phyloP scores from a whole-genome alignment of 768 basidiomycete genomes.

The Naganishia friedmannii region DNA sequence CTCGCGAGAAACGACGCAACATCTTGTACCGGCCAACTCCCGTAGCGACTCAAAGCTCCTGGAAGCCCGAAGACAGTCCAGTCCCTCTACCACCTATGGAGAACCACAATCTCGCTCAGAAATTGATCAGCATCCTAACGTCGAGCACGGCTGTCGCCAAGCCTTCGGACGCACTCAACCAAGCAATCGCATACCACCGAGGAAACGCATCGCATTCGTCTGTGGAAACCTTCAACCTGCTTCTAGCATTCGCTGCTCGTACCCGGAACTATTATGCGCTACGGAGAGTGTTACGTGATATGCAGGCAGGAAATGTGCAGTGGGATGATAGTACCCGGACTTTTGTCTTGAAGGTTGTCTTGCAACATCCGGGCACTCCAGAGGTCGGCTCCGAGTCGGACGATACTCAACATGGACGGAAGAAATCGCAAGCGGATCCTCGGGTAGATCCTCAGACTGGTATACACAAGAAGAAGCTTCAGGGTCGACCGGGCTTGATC shows the following conservation, averaged over 20 bases:
- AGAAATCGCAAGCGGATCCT: neutral
- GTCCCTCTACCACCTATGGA: neutral
- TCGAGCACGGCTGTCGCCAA: slow-evolving; percentile 4
- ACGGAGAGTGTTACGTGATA: neutral
- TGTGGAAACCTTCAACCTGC: slow-evolving; percentile 3
- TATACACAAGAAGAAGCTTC: neutral
- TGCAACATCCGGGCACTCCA: neutral
- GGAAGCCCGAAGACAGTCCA: neutral
- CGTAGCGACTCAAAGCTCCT: neutral
- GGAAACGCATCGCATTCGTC: slow-evolving; percentile 5
- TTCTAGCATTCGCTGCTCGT: slow-evolving; percentile 6
- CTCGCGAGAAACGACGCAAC: neutral
- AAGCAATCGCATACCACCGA: slow-evolving; percentile 16
- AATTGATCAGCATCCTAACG: neutral
- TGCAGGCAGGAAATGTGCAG: slow-evolving; percentile 6
- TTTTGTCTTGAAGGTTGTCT: slow-evolving; percentile 7
- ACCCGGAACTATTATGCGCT: slow-evolving; percentile 8
- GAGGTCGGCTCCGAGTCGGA: neutral
- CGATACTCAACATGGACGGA: neutral
- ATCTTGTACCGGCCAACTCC: neutral
- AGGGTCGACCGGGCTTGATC: neutral
- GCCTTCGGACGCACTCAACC: slow-evolving; percentile 4
- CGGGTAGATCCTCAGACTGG: neutral
- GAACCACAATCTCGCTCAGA: neutral
- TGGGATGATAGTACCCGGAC: slow-evolving; percentile 3